Percentiles rank a stretch among this genome's conserved stretches.
phyloP scores from a whole-genome alignment of 1,284 basidiomycete genomes.

The Leccinum subfulvum region DNA sequence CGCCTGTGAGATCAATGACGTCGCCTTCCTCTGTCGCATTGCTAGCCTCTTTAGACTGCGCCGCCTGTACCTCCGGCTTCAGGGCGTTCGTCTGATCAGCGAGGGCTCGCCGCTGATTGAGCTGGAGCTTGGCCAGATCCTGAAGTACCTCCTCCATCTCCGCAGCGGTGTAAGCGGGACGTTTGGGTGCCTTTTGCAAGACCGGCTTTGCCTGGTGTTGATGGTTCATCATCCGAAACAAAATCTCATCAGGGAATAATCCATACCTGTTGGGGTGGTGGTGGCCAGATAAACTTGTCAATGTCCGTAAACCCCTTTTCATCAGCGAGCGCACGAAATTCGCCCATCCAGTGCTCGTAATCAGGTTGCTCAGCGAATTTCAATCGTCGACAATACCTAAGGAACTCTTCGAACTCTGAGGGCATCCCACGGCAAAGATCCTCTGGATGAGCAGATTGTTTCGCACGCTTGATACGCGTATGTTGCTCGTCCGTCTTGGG shows the following conservation, averaged over 20 bases:
- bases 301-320: conserved; percentile 56
- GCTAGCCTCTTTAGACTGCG: conserved; percentile 28
- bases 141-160: conserved; percentile 55
- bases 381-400: conserved; percentile 65
- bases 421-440: conserved; percentile 70
- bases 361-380: conserved; percentile 66
- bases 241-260: not conserved
- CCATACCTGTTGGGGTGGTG: conserved; percentile 39
- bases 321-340: conserved; percentile 58
- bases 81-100: conserved; percentile 48
- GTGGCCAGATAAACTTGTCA: conserved; percentile 70
- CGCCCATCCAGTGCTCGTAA: conserved; percentile 59
- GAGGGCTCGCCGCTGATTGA: conserved; percentile 48
- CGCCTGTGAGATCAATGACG: conserved; percentile 50
- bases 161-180: conserved; percentile 30
- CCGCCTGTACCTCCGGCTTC: conserved; percentile 34
- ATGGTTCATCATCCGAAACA: conserved; percentile 3
- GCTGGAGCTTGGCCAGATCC: conserved; percentile 55
- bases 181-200: conserved; percentile 33
- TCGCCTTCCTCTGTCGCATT: conserved; percentile 31
- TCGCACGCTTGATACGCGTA: conserved; percentile 58
- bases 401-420: conserved; percentile 69
- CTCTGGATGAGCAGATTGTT: conserved; percentile 56
- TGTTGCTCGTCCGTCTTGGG: conserved; percentile 66
- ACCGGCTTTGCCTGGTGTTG: conserved; percentile 23